Evolutionary conservation across 1,139 yeast species (phyloP).

Genomic region (Hansenula lynferdii): DNA sequence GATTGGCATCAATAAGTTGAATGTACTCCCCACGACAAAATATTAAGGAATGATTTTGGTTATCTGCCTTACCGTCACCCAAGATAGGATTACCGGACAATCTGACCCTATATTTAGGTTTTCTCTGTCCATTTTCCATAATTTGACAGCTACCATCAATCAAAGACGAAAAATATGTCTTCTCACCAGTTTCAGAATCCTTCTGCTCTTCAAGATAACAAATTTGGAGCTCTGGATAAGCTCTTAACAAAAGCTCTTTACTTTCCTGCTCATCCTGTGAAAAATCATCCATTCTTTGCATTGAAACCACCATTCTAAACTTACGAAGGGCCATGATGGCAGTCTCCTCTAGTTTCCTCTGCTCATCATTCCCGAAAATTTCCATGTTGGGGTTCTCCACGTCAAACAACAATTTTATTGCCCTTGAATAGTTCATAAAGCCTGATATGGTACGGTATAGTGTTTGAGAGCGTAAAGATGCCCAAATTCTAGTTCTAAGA

Average conservation of each 20-base stretch:
- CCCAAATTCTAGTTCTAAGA: slow-evolving; percentile 74
- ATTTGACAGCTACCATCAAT: slow-evolving; percentile 71
- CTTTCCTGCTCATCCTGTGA: slow-evolving; percentile 64
- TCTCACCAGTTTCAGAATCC: slow-evolving; percentile 50
- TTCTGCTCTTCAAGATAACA: slow-evolving; percentile 73
- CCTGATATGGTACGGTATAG: slow-evolving; percentile 72
- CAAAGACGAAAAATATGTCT: slow-evolving; percentile 61
- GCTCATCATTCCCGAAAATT: slow-evolving; percentile 62
- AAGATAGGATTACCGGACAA: slow-evolving; percentile 72
- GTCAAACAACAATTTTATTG: slow-evolving; percentile 64
- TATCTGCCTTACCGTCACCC: slow-evolving; percentile 78
- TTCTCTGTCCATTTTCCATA: slow-evolving; percentile 61
- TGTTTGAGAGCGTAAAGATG: slow-evolving; percentile 69
- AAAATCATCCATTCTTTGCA: slow-evolving; percentile 68
- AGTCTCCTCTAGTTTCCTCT: slow-evolving; percentile 47
- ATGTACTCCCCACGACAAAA: slow-evolving; percentile 71
- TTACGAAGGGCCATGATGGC: slow-evolving; percentile 73
- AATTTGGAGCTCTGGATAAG: slow-evolving; percentile 70
- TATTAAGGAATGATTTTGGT: slow-evolving; percentile 66
- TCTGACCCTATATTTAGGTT: slow-evolving; percentile 66
- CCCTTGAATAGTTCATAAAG: slow-evolving; percentile 75
- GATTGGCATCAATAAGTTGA: slow-evolving; percentile 73
- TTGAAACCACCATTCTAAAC: slow-evolving; percentile 66
- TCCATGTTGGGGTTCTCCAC: slow-evolving; percentile 69
- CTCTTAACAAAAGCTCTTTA: slow-evolving; percentile 65